phyloP scores from a whole-genome alignment of 2,329 filamentous ascomycete species.

The Ascochyta fabae region DNA sequence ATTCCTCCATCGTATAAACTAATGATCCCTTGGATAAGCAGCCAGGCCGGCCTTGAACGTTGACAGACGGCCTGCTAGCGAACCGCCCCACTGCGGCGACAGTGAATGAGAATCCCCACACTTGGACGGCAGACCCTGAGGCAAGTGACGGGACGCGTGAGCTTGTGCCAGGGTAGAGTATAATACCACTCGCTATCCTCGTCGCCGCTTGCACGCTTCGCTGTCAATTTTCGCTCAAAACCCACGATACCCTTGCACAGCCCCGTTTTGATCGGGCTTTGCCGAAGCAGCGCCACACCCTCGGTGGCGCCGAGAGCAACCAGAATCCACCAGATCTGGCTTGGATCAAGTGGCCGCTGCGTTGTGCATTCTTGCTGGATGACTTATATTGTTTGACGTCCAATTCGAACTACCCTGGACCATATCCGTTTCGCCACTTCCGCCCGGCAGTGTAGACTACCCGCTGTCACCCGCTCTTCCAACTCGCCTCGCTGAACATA shows the following conservation, averaged over 20 bases:
- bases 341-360: constrained; percentile 31
- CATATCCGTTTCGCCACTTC: constrained; percentile 42
- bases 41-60: constrained; percentile 28
- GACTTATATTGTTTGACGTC: constrained; percentile 42
- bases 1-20: constrained; percentile 22
- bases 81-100: constrained; percentile 43
- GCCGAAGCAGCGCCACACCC: constrained; percentile 40
- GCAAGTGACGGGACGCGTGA: constrained; percentile 35
- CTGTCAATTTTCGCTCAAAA: constrained; percentile 31
- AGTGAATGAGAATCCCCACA: constrained; percentile 37
- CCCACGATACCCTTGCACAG: constrained; percentile 38
- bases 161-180: constrained; percentile 30
- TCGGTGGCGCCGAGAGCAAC: constrained; percentile 40
- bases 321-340: constrained; percentile 41
- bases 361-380: constrained; percentile 33
- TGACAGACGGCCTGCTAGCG: constrained; percentile 35
- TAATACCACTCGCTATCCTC: constrained; percentile 35
- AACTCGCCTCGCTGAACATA: constrained; percentile 31
- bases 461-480: constrained; percentile 32
- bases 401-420: constrained; percentile 36
- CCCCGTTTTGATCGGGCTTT: constrained; percentile 36
- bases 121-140: constrained; percentile 36
- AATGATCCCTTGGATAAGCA: constrained; percentile 28
- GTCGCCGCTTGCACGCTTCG: constrained; percentile 33
- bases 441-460: constrained; percentile 36